A percentile compares a stretch with the other conserved stretches of the same genome.
Evolutionary conservation across 2,329 filamentous ascomycete species (phyloP).

Genomic region (Exophiala sideris): DNA sequence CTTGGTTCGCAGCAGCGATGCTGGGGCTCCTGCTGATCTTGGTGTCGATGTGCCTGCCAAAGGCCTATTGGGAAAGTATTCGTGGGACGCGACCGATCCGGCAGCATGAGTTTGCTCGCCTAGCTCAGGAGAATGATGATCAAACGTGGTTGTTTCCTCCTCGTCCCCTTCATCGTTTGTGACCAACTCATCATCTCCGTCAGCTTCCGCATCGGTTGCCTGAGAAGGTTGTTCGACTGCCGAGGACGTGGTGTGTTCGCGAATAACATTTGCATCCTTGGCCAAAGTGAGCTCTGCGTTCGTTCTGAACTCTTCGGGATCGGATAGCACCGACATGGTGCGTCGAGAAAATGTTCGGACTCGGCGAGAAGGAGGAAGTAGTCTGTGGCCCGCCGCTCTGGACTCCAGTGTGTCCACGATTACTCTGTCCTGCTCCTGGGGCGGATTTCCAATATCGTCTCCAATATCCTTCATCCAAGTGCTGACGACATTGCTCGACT

Average conservation of each 20-base stretch:
- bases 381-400: constrained; percentile 45
- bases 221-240: constrained; percentile 34
- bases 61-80: constrained; percentile 10
- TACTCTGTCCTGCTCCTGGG: constrained; percentile 59
- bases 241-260: constrained; percentile 47
- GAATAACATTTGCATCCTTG: constrained; percentile 36
- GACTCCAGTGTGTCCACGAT: constrained; percentile 58
- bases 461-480: constrained; percentile 80
- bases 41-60: background rate
- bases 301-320: constrained; percentile 50
- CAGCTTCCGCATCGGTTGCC: constrained; percentile 66
- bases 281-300: constrained; percentile 33
- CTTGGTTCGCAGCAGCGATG: background rate
- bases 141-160: constrained; percentile 30
- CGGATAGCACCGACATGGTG: constrained; percentile 54
- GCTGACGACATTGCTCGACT: constrained; percentile 77
- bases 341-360: constrained; percentile 49
- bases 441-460: constrained; percentile 52
- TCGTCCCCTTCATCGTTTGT: constrained; percentile 70
- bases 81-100: background rate
- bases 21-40: background rate
- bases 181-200: constrained; percentile 85
- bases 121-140: constrained; percentile 3
- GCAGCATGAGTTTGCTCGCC: background rate
- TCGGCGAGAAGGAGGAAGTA: constrained; percentile 41